phyloP scores from a whole-genome alignment of 139 green algal species.

The Tetraselmis chui region DNA sequence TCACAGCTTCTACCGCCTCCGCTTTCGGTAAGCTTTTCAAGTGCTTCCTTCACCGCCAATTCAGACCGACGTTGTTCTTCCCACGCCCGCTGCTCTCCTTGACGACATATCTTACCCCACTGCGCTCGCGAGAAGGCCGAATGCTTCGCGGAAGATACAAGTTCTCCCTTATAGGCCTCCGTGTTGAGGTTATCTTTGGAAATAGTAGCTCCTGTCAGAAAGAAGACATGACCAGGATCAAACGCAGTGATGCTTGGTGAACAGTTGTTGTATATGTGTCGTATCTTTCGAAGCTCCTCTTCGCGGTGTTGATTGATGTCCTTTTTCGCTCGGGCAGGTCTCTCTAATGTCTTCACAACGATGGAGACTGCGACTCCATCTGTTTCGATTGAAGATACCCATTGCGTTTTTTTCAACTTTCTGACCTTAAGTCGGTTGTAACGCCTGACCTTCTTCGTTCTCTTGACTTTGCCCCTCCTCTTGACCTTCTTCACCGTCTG shows the following conservation, averaged over 20 bases:
- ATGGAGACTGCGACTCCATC: neutral
- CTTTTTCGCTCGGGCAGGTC: neutral
- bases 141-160: neutral
- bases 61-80: neutral
- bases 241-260: neutral
- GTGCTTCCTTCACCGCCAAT: neutral
- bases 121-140: neutral
- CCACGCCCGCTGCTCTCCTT: neutral
- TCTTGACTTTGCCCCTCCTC: neutral
- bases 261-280: neutral
- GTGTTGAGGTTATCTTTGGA: neutral
- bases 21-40: neutral
- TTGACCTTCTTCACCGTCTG: neutral
- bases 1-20: neutral
- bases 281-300: neutral
- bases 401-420: neutral
- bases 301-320: neutral
- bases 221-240: neutral
- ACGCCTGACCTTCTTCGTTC: neutral
- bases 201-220: neutral
- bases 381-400: neutral
- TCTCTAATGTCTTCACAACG: neutral
- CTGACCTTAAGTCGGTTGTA: neutral
- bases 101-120: neutral
- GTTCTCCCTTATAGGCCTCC: neutral